Evolutionary conservation across 148 eudicot genomes (phyloP).

Genomic region (Chenopodium quinoa): DNA sequence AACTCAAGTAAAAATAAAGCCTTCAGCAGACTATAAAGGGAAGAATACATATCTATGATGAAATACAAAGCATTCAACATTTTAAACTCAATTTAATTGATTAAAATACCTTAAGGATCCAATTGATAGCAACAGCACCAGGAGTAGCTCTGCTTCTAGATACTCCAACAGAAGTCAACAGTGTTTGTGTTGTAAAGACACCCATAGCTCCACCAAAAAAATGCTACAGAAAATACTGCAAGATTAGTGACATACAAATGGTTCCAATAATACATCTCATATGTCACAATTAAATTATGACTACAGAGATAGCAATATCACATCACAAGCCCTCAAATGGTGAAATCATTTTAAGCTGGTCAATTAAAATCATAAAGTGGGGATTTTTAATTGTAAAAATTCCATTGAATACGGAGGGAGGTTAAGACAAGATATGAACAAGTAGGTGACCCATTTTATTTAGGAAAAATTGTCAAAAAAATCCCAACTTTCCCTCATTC

Average conservation of each 20-base stretch:
- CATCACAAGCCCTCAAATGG: not conserved
- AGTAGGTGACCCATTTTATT: too few relatives aligned
- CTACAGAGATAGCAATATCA: not conserved
- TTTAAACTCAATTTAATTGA: constrained; percentile 5
- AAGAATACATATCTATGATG: not conserved
- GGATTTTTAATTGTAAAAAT: not conserved
- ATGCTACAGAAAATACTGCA: constrained; percentile 49
- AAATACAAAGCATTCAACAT: not conserved
- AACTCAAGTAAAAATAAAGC: not conserved
- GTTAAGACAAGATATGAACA: not conserved
- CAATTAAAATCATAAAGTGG: not conserved
- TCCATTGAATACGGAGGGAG: not conserved
- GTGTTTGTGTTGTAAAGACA: constrained; percentile 91
- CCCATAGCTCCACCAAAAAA: constrained; percentile 99
- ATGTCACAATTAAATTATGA: not conserved
- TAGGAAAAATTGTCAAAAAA: too few relatives aligned
- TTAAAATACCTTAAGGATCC: constrained; percentile 88
- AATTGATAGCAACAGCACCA: constrained; percentile 95
- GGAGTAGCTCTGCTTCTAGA: constrained; percentile 61
- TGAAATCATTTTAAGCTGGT: not conserved
- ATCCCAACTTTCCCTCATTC: too few relatives aligned
- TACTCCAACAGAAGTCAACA: constrained; percentile 81
- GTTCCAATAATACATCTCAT: not conserved
- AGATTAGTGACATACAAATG: constrained; percentile 8
- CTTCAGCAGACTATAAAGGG: not conserved